phyloP scores from a whole-genome alignment of 2,329 filamentous ascomycete species.

The Thelonectria olida region DNA sequence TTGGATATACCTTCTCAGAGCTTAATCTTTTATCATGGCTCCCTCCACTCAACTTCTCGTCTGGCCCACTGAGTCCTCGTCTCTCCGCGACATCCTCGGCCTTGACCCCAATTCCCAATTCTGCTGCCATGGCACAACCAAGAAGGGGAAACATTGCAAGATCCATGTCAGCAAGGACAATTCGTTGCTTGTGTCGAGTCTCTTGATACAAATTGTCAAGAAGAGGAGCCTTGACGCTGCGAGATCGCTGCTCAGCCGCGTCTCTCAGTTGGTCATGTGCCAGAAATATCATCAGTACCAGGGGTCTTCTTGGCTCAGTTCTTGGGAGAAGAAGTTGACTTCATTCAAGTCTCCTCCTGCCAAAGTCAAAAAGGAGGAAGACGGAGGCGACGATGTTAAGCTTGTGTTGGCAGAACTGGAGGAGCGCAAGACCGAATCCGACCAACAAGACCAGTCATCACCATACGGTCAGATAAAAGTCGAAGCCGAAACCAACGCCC shows the following conservation, averaged over 20 bases:
- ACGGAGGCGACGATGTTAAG: conserved; percentile 14
- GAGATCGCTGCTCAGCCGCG: conserved; percentile 17
- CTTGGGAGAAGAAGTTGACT: conserved; percentile 27
- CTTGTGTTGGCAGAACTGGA: background rate
- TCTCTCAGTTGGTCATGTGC: conserved; percentile 35
- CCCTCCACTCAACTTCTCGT: background rate
- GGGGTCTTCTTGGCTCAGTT: background rate
- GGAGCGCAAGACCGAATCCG: background rate
- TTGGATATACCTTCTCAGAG: background rate
- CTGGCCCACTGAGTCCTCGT: conserved; percentile 12
- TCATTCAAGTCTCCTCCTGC: background rate
- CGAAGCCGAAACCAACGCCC: conserved; percentile 2
- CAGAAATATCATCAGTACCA: background rate
- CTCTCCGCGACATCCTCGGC: conserved; percentile 16
- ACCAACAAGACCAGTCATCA: background rate
- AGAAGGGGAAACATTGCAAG: conserved; percentile 3
- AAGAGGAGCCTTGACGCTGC: conserved; percentile 25
- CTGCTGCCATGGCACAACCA: conserved; percentile 25
- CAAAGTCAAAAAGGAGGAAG: conserved; percentile 24
- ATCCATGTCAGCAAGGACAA: conserved; percentile 3
- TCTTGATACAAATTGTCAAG: conserved; percentile 20
- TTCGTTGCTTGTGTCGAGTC: conserved; percentile 1
- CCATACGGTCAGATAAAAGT: background rate
- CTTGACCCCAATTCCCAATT: background rate
- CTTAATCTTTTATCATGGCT: conserved; percentile 8